A percentile compares a stretch with the other conserved stretches of the same genome.
Conservation (phyloP, 345 rosid genomes). For the Ceriops tagal region DNA sequence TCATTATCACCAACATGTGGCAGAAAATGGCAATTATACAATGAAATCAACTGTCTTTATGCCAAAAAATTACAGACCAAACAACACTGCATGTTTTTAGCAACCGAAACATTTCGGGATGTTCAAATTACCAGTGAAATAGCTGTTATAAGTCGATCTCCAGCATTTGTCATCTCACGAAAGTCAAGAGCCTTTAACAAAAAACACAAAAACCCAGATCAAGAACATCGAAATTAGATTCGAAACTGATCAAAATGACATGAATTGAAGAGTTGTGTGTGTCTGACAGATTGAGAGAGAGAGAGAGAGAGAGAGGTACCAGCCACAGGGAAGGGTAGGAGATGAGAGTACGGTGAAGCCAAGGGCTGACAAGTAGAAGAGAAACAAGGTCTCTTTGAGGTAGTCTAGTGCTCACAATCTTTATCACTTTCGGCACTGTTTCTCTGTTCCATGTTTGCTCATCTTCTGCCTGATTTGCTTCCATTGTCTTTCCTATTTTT, state of each 20-base stretch:
- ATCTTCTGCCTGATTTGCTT: constrained; percentile 26
- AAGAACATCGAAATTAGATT: constrained; percentile 1
- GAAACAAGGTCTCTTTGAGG: constrained; percentile 62
- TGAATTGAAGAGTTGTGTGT: neutral
- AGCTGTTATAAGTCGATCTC: constrained; percentile 67
- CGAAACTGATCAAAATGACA: neutral
- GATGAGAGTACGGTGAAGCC: constrained; percentile 57
- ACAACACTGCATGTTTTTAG: neutral
- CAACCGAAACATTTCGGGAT: neutral
- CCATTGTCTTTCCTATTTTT: constrained; percentile 23
- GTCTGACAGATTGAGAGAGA: neutral
- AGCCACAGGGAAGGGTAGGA: constrained; percentile 65
- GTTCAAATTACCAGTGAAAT: constrained; percentile 56
- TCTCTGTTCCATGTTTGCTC: constrained; percentile 59
- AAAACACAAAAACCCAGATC: constrained; percentile 17
- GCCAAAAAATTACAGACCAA: neutral
- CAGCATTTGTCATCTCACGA: constrained; percentile 73
- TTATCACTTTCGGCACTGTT: constrained; percentile 63
- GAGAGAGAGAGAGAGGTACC: constrained; percentile 35
- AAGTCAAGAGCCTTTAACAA: constrained; percentile 58
- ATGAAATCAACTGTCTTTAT: neutral
- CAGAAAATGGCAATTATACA: neutral
- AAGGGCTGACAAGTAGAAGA: constrained; percentile 69
- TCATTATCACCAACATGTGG: neutral
- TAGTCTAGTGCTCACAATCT: constrained; percentile 62